Conservation (phyloP, 2,329 filamentous ascomycete genomes). For the Aspergillus eucalypticola region DNA sequence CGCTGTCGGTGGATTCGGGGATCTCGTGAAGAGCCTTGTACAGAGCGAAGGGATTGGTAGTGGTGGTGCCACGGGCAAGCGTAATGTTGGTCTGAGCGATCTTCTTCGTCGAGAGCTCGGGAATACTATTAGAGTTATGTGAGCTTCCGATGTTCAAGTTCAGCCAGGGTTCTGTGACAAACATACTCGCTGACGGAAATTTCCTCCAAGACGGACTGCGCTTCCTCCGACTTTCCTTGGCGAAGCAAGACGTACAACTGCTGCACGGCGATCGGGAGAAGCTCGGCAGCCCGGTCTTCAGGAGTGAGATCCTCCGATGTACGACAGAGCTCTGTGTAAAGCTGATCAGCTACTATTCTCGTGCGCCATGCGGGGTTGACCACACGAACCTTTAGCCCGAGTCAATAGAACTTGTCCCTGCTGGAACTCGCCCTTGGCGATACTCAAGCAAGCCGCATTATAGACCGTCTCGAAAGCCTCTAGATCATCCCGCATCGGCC, state of each 20-base stretch:
- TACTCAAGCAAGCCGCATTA: slow-evolving; percentile 64
- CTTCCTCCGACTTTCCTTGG: slow-evolving; percentile 58
- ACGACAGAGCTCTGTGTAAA: slow-evolving; percentile 55
- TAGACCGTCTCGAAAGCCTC: slow-evolving; percentile 66
- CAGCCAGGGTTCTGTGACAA: not conserved
- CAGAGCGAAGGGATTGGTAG: slow-evolving; percentile 57
- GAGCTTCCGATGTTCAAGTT: slow-evolving; percentile 1
- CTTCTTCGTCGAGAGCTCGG: slow-evolving; percentile 59
- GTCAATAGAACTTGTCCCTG: slow-evolving; percentile 61
- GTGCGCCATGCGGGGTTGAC: not conserved
- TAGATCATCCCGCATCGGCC: slow-evolving; percentile 59
- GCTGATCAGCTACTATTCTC: not conserved
- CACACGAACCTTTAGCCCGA: slow-evolving; percentile 54
- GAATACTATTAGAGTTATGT: slow-evolving; percentile 46
- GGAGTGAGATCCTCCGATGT: slow-evolving; percentile 60
- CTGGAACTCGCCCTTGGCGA: slow-evolving; percentile 60
- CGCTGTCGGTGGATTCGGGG: slow-evolving; percentile 48
- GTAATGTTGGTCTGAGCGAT: slow-evolving; percentile 63
- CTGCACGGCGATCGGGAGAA: slow-evolving; percentile 62
- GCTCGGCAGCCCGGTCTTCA: slow-evolving; percentile 60
- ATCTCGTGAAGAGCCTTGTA: slow-evolving; percentile 58
- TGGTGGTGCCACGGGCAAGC: slow-evolving; percentile 46
- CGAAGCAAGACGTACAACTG: slow-evolving; percentile 60
- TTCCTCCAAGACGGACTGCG: slow-evolving; percentile 52
- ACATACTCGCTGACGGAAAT: slow-evolving; percentile 55